Base-by-base conservation (phyloP, 1,284 basidiomycete genomes). In the Malassezia slooffiae region DNA sequence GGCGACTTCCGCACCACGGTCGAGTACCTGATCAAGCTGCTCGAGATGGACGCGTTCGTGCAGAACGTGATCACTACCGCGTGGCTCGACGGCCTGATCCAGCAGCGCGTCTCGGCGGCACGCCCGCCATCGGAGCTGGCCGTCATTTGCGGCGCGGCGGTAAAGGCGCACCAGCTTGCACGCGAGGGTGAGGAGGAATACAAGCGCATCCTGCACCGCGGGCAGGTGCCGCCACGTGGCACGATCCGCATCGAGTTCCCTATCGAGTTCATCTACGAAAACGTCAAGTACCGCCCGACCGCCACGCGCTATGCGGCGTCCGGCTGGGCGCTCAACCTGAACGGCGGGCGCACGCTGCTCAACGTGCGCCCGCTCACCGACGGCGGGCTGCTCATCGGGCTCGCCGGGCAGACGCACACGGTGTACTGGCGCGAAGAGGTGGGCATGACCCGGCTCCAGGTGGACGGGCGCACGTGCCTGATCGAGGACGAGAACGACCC, bases 401-500 rank as follows among this genome's bases (percentile, higher is more conserved):
- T 99, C 44, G 83, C 89, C 63, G 90, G 88, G 51, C 85, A 85
- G 70, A 91, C 88, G 71, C 91, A 99, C 74, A 90, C 93, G 19
- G 79, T 95, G 52, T 99, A 99, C 74, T 97, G 86, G 87, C 79
- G 88, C 50, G 93, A 96, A 72, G 93, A 99, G 74, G 91, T 96
- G 47, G 91, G 67, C 37, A 57, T 62, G 48, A 64, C 64, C 61
- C 79, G 93, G 44, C 71, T 97, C 55, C 91, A 91, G 80, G 80
- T 97, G 55, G 89, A 70, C 55, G 79, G 87, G 53, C 93, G 95
- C 77, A 97, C 93, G 21, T 93, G 89, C 72, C 77, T 95, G 72
- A 91, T 99, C 60, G 93, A 96, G 73, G 90, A 97, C 73, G 93
- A 97, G 77, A 95, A 95, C 62, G 93, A 99, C 70, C 93, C 93